A percentile compares a stretch with the other conserved stretches of the same genome.
These are phyloP conservation scores for Omphalotus olearius DNA, from an alignment of 1,284 basidiomycete genomes.

Conservation along the genomic window DNA sequence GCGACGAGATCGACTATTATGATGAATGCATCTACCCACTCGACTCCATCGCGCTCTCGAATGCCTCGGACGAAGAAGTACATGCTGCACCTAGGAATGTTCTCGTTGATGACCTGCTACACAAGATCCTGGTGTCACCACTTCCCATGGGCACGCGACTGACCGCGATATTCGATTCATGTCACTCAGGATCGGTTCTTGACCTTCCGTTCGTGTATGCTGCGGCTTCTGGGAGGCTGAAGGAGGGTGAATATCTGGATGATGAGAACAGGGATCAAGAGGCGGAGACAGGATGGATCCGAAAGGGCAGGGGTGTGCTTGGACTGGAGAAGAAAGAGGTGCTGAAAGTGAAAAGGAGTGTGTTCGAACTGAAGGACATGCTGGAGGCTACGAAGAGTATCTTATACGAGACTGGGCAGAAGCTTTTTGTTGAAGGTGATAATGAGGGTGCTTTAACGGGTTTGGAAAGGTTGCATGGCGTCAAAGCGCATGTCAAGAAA, in stretches of 20 bases:
- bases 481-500: conserved; percentile 9
- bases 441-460: conserved; percentile 4
- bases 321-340: conserved; percentile 9
- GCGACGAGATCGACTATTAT: conserved; percentile 10
- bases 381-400: conserved; percentile 12
- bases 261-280: conserved; percentile 3
- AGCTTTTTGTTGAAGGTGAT: conserved; percentile 8
- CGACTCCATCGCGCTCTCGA: conserved; percentile 2
- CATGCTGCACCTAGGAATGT: neutral
- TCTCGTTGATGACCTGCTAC: conserved; percentile 8
- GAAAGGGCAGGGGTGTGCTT: conserved; percentile 5
- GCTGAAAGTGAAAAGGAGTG: conserved; percentile 3
- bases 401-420: conserved; percentile 6
- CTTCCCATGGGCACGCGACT: conserved; percentile 3
- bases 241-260: conserved; percentile 3
- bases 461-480: conserved; percentile 6
- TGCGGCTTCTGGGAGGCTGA: conserved; percentile 8
- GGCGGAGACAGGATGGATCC: neutral
- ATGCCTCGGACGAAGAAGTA: conserved; percentile 3
- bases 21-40: conserved; percentile 11
- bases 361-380: conserved; percentile 8
- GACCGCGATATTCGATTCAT: conserved; percentile 10
- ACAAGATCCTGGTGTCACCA: conserved; percentile 3
- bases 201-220: conserved; percentile 11
- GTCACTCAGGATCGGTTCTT: conserved; percentile 11